phyloP scores from a whole-genome alignment of 2,329 filamentous ascomycete species.

The Sporothrix globosa region DNA sequence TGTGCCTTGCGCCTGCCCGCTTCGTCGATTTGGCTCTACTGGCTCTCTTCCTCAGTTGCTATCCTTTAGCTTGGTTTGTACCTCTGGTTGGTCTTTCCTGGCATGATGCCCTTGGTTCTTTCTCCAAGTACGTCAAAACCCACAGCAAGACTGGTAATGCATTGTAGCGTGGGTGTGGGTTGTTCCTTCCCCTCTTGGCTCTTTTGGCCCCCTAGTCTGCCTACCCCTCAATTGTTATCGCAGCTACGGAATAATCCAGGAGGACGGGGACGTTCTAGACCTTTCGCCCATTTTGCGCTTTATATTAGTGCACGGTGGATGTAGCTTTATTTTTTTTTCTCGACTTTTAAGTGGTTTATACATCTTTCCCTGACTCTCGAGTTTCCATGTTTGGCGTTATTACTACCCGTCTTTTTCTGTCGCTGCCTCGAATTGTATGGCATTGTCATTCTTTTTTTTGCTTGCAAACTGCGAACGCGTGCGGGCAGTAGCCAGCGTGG shows the following conservation, averaged over 20 bases:
- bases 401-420: constrained; percentile 22
- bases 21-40: neutral
- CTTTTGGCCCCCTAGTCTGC: constrained; percentile 25
- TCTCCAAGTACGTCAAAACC: neutral
- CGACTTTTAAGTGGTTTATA: constrained; percentile 20
- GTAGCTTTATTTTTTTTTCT: constrained; percentile 25
- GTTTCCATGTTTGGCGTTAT: constrained; percentile 23
- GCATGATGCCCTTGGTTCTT: constrained; percentile 7
- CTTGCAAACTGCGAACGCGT: neutral
- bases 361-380: constrained; percentile 11
- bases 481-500: constrained; percentile 9
- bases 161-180: constrained; percentile 30
- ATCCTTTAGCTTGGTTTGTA: neutral
- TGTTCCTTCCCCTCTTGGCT: constrained; percentile 30
- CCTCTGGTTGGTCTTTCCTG: constrained; percentile 2
- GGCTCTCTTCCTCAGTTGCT: constrained; percentile 1
- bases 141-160: constrained; percentile 18
- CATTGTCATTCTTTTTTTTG: neutral
- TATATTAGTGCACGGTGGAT: constrained; percentile 30
- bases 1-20: constrained; percentile 15
- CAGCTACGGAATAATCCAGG: constrained; percentile 29
- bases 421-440: constrained; percentile 8
- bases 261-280: constrained; percentile 34
- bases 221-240: constrained; percentile 35
- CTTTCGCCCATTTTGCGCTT: constrained; percentile 27